phyloP scores from a whole-genome alignment of 805 yeast species.

The Candida cerambycidarum region DNA sequence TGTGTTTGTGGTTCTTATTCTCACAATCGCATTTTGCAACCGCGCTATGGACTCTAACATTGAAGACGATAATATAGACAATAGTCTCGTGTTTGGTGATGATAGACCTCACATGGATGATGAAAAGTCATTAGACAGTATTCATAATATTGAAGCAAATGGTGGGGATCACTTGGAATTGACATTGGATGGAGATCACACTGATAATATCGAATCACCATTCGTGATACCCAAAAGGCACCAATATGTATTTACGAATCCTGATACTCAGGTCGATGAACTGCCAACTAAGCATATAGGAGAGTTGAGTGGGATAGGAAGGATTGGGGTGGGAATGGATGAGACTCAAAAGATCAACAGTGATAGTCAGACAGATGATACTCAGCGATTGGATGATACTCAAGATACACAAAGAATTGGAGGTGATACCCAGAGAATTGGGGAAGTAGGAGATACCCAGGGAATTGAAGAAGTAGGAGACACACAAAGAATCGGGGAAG shows the following conservation, averaged over 20 bases:
- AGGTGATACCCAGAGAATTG: slow-evolving; percentile 3
- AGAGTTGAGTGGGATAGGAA: neutral
- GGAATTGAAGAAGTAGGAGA: neutral
- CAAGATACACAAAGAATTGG: slow-evolving; percentile 4
- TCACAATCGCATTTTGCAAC: no score
- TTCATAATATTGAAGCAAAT: neutral
- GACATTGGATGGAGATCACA: neutral
- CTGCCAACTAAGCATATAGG: neutral
- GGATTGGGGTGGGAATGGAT: neutral
- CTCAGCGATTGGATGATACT: neutral
- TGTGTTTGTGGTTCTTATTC: no score
- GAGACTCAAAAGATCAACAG: slow-evolving; percentile 10
- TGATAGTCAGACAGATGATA: slow-evolving; percentile 1
- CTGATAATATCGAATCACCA: neutral
- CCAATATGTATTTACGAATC: neutral
- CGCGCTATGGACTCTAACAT: neutral
- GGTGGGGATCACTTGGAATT: neutral
- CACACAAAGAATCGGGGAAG: no score
- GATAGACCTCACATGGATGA: slow-evolving; percentile 6
- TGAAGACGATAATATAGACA: slow-evolving; percentile 10
- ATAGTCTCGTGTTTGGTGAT: slow-evolving; percentile 33
- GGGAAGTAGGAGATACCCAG: slow-evolving; percentile 5
- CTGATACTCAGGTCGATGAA: slow-evolving; percentile 6
- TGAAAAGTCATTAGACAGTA: neutral
- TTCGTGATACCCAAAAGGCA: slow-evolving; percentile 2